Evolutionary conservation across 2,329 filamentous ascomycete species (phyloP), one percentile per base, ranked within the genome.

Genomic region (Dothiorella sarmentorum): DNA sequence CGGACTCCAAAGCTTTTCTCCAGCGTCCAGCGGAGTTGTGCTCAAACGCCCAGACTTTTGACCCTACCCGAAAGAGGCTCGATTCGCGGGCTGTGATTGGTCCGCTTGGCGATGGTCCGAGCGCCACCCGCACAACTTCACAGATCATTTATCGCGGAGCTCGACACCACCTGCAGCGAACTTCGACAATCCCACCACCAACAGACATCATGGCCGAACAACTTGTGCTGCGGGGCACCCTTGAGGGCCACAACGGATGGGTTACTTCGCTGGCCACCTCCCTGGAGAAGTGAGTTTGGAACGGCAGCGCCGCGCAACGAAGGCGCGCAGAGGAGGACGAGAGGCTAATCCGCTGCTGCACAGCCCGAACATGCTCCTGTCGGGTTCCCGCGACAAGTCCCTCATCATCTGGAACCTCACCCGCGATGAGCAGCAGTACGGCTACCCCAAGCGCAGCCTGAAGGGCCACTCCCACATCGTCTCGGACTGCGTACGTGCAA

Each of bases 401-500:
- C 85, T 99, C 78, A 99, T 99, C 84, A 96, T 99, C 87, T 99
- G 94, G 94, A 96, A 97, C 86, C 86, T 99, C 75, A 97, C 94
- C 80, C 93, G 94, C 81, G 92, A 97, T 80, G 94, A 97, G 83
- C 87, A 87, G 78, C 88, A 90, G 77, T 99, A 97, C 85, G 94
- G 94, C 73, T 96, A 96, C 86, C 94, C 94, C 76, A 97, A 99
- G 88, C 89, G 94, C 82, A 95, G 91, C 76, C 91, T 99, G 71
- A 88, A 95, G 83, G 94, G 94, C 75, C 94, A 99, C 86, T 97
- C 92, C 67, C 94, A 99, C 88, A 99, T 99, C 79, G 92, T 99
- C 77, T 97, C 94, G 79, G 94, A 99, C 89, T 97, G 94, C 83
- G 94, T 96, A 94, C 73, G 90, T 89, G 62, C 47, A 24, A 60